Percentiles rank a stretch among this genome's conserved stretches.
Conservation (phyloP, 176 grass and related monocot species). For the Musa troglodytarum region DNA sequence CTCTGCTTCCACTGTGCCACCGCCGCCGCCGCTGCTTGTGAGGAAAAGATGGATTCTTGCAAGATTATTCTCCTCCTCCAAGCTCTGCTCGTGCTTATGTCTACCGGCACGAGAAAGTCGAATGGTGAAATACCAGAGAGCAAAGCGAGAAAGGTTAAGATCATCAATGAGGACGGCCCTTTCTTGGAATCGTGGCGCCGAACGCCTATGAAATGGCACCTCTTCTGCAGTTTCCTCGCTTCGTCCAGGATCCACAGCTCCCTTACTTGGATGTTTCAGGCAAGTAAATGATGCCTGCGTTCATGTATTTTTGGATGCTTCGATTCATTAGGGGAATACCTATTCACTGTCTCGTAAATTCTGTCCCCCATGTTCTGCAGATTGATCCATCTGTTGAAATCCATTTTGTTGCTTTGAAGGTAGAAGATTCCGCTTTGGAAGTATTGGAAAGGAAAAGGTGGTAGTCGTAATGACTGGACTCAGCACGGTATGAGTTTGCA, state of each 20-base stretch:
- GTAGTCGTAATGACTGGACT: constrained; percentile 71
- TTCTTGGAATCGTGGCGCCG: not conserved
- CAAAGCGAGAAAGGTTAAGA: not conserved
- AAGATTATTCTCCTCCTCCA: not conserved
- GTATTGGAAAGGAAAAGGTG: constrained; percentile 41
- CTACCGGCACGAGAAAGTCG: not conserved
- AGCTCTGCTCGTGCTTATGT: not conserved
- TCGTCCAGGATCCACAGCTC: not conserved
- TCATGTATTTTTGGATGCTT: no score
- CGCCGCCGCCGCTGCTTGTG: not conserved
- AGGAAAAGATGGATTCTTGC: not conserved
- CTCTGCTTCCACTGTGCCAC: no score
- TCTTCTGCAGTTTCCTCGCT: not conserved
- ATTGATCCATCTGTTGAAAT: not conserved
- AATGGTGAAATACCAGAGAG: not conserved
- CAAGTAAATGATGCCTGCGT: not conserved
- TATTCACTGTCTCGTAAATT: no score
- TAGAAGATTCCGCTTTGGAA: constrained; percentile 52
- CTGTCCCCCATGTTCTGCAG: no score
- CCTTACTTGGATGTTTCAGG: not conserved
- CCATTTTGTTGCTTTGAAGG: constrained; percentile 25
- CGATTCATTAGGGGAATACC: no score
- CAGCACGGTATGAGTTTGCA: constrained; percentile 38
- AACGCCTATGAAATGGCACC: not conserved
- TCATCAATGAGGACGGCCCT: not conserved